These are phyloP conservation scores for Phyllosticta capitalensis DNA, from an alignment of 2,329 filamentous ascomycete genomes.

Conservation along the genomic window DNA sequence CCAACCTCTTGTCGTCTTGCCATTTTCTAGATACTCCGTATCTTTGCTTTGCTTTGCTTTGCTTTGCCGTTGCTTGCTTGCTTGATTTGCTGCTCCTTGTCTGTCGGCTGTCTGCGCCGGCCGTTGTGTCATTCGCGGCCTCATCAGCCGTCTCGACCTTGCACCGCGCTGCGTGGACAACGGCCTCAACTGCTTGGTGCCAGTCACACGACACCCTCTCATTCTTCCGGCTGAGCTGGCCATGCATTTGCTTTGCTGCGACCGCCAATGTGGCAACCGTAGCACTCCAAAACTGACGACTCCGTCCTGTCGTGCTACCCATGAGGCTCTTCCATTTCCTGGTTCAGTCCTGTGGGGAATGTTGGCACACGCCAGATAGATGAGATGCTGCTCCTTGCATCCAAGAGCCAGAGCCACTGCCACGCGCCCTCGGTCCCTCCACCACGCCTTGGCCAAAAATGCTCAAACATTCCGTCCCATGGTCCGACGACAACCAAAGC, in stretches of 20 bases:
- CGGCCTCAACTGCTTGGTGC: conserved; percentile 5
- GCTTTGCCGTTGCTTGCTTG: background rate
- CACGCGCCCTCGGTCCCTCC: background rate
- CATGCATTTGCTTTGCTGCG: conserved; percentile 9
- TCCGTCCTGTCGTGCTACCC: conserved; percentile 9
- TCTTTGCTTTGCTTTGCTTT: background rate
- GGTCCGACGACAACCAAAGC: too few species aligned
- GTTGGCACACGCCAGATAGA: conserved; percentile 5
- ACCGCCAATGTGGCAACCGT: conserved; percentile 8
- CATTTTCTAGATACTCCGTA: background rate
- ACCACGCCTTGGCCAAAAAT: background rate
- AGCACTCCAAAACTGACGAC: background rate
- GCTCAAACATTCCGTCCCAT: too few species aligned
- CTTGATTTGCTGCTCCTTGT: background rate
- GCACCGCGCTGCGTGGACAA: conserved; percentile 9
- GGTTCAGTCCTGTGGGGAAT: conserved; percentile 9
- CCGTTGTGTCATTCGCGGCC: conserved; percentile 1
- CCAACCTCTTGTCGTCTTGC: background rate
- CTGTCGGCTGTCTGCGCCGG: background rate
- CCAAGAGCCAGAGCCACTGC: background rate
- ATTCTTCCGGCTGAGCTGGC: conserved; percentile 10
- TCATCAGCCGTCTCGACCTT: conserved; percentile 2
- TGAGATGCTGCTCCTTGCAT: conserved; percentile 10
- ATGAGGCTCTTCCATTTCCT: conserved; percentile 11
- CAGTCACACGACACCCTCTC: conserved; percentile 5